Percentiles rank a stretch among this genome's conserved stretches.
These are phyloP conservation scores for Erodium maritimum DNA, from an alignment of 345 rosid genomes.

Conservation along the genomic window DNA sequence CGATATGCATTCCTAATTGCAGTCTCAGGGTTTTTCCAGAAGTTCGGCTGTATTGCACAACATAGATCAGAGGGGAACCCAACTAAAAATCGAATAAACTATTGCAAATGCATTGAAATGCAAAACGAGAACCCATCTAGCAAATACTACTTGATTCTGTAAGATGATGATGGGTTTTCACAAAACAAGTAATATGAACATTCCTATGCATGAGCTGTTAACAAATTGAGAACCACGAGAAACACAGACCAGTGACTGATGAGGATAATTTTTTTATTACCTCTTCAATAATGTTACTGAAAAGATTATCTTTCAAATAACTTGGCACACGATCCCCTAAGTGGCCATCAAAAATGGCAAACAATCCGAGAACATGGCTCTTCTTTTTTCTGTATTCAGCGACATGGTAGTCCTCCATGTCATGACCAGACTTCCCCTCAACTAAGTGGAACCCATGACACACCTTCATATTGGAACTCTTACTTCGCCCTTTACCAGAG, in stretches of 20 bases:
- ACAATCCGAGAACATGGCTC: conserved; percentile 42
- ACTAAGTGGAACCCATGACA: conserved; percentile 48
- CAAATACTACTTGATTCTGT: not conserved
- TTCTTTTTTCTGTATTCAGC: conserved; percentile 36
- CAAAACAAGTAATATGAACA: too few relatives aligned
- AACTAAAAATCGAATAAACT: not conserved
- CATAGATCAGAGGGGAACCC: not conserved
- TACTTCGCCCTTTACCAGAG: conserved; percentile 36
- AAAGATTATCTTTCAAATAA: conserved; percentile 40
- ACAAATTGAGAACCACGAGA: not conserved
- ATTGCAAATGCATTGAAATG: not conserved
- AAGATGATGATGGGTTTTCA: too few relatives aligned
- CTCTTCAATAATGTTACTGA: conserved; percentile 41
- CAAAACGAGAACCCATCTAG: not conserved
- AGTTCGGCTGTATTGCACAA: conserved; percentile 23
- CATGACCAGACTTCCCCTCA: conserved; percentile 54
- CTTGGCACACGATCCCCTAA: conserved; percentile 46
- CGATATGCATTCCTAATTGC: conserved; percentile 41
- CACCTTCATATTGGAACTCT: conserved; percentile 20
- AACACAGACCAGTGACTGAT: not conserved
- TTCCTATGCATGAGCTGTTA: too few relatives aligned
- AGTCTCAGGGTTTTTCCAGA: conserved; percentile 31
- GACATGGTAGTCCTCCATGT: conserved; percentile 52
- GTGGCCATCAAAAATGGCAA: conserved; percentile 52
- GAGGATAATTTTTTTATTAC: conserved; percentile 10